Percentiles rank a stretch among this genome's conserved stretches.
Conservation (phyloP, 352 stramenopile species). For the Globisporangium solare region DNA sequence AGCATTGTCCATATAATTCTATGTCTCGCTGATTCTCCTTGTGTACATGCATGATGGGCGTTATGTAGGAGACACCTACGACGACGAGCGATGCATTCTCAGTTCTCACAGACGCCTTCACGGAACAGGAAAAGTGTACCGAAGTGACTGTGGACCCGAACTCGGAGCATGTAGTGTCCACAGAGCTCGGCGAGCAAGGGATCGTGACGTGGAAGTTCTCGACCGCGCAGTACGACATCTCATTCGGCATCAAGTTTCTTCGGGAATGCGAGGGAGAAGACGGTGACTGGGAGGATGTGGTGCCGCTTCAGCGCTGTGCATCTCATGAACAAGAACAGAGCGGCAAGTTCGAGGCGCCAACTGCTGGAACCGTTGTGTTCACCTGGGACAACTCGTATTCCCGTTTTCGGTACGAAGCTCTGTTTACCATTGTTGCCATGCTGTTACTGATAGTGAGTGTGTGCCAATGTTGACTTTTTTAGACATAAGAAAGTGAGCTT, state of each 20-base stretch:
- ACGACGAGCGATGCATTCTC: slow-evolving; percentile 28
- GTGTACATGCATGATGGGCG: neutral
- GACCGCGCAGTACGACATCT: slow-evolving; percentile 46
- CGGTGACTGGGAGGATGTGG: slow-evolving; percentile 31
- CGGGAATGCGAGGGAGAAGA: slow-evolving; percentile 24
- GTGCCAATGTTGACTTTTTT: neutral
- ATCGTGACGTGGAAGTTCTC: slow-evolving; percentile 48
- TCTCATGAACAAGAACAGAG: slow-evolving; percentile 31
- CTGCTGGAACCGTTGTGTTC: slow-evolving; percentile 38
- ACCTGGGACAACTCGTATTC: slow-evolving; percentile 69
- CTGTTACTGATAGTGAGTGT: neutral
- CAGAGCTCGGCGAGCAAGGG: slow-evolving; percentile 36
- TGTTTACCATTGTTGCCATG: neutral
- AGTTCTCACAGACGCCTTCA: slow-evolving; percentile 20
- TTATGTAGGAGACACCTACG: slow-evolving; percentile 3
- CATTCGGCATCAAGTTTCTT: slow-evolving; percentile 47
- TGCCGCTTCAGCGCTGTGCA: slow-evolving; percentile 27
- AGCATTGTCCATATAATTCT: too few species aligned
- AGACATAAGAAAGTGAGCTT: slow-evolving; percentile 44
- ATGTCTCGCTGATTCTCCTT: too few species aligned
- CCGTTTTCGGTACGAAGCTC: slow-evolving; percentile 32
- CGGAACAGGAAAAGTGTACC: slow-evolving; percentile 15
- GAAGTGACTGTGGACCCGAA: slow-evolving; percentile 38
- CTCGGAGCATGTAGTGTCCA: slow-evolving; percentile 39
- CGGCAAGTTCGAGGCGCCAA: slow-evolving; percentile 28